Evolutionary conservation across 352 stramenopile species (phyloP), one percentile per base, ranked within the genome.

Genomic region (Phytopythium vexans): DNA sequence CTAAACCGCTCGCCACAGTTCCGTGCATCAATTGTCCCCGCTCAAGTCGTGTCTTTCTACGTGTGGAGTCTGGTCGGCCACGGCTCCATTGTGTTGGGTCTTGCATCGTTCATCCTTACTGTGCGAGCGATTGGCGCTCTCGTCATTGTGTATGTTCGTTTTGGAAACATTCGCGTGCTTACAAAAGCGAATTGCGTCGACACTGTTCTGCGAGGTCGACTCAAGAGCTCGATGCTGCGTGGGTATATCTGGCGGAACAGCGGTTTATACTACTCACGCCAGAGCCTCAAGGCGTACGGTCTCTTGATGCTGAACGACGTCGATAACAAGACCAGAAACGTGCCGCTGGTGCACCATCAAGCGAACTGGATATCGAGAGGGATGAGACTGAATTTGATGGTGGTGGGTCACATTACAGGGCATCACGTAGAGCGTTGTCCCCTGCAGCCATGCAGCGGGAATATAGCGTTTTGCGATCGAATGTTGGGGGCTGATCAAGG

Each of bases 31-130:
- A 40, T 44, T 7, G 36, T 43, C 10, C 35, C n/a, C 1, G 41
- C 56, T 12, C 40, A 35, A 33, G n/a, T 52, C 16, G 37, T 63
- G 4, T 64, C 56, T 1, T 53, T 62, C 27, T 73, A 73, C 42
- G 56, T 73, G 4, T 70, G 60, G 60, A 70, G 64, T 27, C 57
- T 73, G 6, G 56, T 62, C 16, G 64, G 64, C 3, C 63, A 71
- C 42, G 58, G 63, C 9, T 41, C 56, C 0, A 65, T 71, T 12
- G 59, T 68, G 8, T 32, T 68, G 3, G 56, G 61, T 2, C 56
- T 43, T 15, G 62, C 55, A 3, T 36, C 49, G 34, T 49, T 57
- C 14, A 69, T 65, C 14, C 27, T 69, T 8, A 41, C 21, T 7
- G 45, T 45, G 33, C 37, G 62, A 15, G 46, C 45, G 15, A 6